Evolutionary conservation across 139 green algal genomes (phyloP), one percentile per base, ranked within the genome.

Genomic region (Chlamydomonas asymmetrica): DNA sequence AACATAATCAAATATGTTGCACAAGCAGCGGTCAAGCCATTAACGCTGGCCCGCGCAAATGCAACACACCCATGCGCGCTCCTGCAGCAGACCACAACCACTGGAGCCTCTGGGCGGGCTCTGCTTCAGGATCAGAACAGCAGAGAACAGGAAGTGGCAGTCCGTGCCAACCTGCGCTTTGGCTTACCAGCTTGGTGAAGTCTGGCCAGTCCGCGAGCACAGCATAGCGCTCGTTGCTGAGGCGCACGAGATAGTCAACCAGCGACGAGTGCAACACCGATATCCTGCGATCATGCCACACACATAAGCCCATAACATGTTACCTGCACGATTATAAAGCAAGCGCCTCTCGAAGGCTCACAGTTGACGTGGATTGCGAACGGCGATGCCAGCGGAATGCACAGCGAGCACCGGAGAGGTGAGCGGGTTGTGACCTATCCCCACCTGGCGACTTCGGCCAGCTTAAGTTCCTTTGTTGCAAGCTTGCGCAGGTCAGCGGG

Each of bases 181-280:
- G 23, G 60, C 81, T 75, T 38, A 86, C 81, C 32, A 81, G 81
- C 27, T 62, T 85, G 18, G 75, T 84, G 76, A 90, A 90, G 69
- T 90, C 85, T 2, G 85, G 85, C 85, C 85, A 90, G 22, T 83
- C 81, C 5, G 85, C 81, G 31, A 90, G 85, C 43, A 90, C 72
- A 23, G 76, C 81, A 74, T 90, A 90, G 20, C 85, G 79, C 73
- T 85, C 85, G 20, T 86, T 71, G 3, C 76, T 73, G n/a, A 87
- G 73, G 56, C 64, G 56, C 31, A 90, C 70, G 60, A 90, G 76
- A 76, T 88, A 79, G 66, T 86, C 83, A 73, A 87, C 74, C 66
- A 90, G 78, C 2, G 50, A 68, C 35, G 60, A 65, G 74, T 86
- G 81, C 41, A 83, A 52, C 23, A 86, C 81, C 39, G 45, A 76